phyloP scores from a whole-genome alignment of 108 stramenopile species.

The Bacterosira constricta region DNA sequence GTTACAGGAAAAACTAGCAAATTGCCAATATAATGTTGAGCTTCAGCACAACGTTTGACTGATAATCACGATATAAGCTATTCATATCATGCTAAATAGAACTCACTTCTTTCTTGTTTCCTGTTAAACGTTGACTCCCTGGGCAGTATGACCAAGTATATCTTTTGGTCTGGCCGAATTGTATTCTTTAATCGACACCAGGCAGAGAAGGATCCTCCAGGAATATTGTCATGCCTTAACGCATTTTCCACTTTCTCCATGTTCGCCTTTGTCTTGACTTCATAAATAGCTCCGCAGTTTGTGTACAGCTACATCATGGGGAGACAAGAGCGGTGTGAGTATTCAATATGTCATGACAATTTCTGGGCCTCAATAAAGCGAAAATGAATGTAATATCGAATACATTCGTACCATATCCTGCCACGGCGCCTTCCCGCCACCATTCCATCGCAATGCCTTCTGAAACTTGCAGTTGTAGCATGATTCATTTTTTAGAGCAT shows the following conservation, averaged over 20 bases:
- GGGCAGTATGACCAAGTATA: constrained; percentile 9
- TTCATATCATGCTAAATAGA: background rate
- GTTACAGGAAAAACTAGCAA: background rate
- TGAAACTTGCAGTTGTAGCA: constrained; percentile 13
- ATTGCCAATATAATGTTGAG: background rate
- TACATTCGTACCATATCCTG: background rate
- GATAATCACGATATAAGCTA: background rate
- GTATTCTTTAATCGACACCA: background rate
- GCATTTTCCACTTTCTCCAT: constrained; percentile 3
- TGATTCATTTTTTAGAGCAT: background rate
- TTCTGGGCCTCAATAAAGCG: background rate
- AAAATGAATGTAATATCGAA: background rate
- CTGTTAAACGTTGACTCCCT: background rate
- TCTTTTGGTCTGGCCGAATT: background rate
- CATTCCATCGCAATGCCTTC: constrained; percentile 4
- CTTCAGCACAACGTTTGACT: background rate
- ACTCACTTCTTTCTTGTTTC: background rate
- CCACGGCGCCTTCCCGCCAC: constrained; percentile 5
- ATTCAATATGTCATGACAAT: background rate
- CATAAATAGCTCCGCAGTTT: background rate
- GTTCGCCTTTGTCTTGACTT: constrained; percentile 16
- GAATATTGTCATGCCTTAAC: background rate
- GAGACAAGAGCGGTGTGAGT: too few relatives aligned
- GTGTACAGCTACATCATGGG: too few relatives aligned
- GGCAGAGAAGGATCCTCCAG: background rate